Evolutionary conservation across 2,329 filamentous ascomycete genomes (phyloP), one percentile per base, ranked within the genome.

Genomic region (Berkeleyomyces rouxiae): DNA sequence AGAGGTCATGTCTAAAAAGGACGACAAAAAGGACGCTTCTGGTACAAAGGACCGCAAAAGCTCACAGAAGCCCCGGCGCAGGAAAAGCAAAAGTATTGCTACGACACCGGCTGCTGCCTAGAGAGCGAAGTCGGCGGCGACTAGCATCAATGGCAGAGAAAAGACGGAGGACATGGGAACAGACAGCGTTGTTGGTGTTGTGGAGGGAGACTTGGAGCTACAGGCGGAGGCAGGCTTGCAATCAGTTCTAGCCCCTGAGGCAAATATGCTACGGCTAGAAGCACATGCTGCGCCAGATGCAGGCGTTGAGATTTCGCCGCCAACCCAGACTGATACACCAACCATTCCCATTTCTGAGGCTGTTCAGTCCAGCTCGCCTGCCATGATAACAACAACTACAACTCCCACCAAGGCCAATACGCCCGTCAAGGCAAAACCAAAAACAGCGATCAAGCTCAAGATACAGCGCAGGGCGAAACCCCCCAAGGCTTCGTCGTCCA

Each of bases 71-170:
- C 71, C 70, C 3, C 74, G 73, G 67, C 68, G 72, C 65, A 69
- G 72, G 63, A 76, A 76, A 69, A 74, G 73, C 64, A 75, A 75
- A 66, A 65, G 67, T 13, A 61, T 47, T 44, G 58, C 51, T 43
- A 44, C 57, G 31, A 63, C 61, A 23, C 61, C 53, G 36, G 53
- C 53, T 33, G 57, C 61, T 59, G 53, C 61, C 42, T 59, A 59
- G 53, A 63, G 37, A 31, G 43, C 46, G 43, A 37, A 61, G 59
- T 46, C 39, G 16, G 36, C 6, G 43, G 6, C 9, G 10, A 37
- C 36, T 55, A 55, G 51, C 51, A 55, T 9, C 51, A 55, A 55
- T 39, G 51, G 33, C 51, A n/a, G 37, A 10, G 36, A 16, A 23
- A 13, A 58, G 7, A 23, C 4, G 46, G 53, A n/a, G 53, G 33